phyloP scores from a whole-genome alignment of 2,329 filamentous ascomycete species.

The Amesomyces nigricolor region DNA sequence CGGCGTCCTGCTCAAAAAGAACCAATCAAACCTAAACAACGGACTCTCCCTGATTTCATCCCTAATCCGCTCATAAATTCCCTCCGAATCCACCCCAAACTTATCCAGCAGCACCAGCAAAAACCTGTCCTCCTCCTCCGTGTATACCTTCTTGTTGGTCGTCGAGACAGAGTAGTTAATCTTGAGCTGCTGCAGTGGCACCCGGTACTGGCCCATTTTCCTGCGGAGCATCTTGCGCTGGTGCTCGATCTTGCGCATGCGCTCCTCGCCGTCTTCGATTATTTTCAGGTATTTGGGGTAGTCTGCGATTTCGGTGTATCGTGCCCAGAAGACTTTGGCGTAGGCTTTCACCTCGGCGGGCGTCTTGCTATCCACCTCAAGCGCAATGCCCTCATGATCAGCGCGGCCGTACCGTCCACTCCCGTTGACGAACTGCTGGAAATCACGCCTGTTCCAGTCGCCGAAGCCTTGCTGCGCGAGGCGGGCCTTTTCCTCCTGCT shows the following conservation, averaged over 20 bases:
- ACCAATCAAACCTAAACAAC: slow-evolving; percentile 98
- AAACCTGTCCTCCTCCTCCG: slow-evolving; percentile 95
- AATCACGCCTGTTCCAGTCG: slow-evolving; percentile 95
- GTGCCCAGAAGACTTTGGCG: slow-evolving; percentile 93
- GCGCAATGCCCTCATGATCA: slow-evolving; percentile 78
- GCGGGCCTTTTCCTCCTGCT: slow-evolving; percentile 77
- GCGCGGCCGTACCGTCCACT: slow-evolving; percentile 86
- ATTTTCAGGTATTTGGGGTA: slow-evolving; percentile 83
- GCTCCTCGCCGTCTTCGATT: slow-evolving; percentile 90
- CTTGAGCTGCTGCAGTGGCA: slow-evolving; percentile 94
- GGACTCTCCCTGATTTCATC: slow-evolving; percentile 94
- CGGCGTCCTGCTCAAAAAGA: slow-evolving; percentile 91
- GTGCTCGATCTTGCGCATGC: slow-evolving; percentile 79
- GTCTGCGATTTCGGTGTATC: slow-evolving; percentile 84
- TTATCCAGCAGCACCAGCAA: slow-evolving; percentile 88
- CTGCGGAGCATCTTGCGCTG: slow-evolving; percentile 89
- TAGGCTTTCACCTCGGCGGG: slow-evolving; percentile 82
- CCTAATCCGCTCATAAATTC: slow-evolving; percentile 88
- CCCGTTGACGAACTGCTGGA: slow-evolving; percentile 96
- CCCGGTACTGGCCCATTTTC: slow-evolving; percentile 96
- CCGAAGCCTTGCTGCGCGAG: slow-evolving; percentile 82
- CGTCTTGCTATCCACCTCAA: slow-evolving; percentile 87
- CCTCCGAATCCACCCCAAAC: slow-evolving; percentile 85
- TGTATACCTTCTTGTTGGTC: slow-evolving; percentile 99
- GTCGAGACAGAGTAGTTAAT: slow-evolving; percentile 99